Base-by-base conservation (phyloP, 2,329 filamentous ascomycete species). In the Karstenula rhodostoma region DNA sequence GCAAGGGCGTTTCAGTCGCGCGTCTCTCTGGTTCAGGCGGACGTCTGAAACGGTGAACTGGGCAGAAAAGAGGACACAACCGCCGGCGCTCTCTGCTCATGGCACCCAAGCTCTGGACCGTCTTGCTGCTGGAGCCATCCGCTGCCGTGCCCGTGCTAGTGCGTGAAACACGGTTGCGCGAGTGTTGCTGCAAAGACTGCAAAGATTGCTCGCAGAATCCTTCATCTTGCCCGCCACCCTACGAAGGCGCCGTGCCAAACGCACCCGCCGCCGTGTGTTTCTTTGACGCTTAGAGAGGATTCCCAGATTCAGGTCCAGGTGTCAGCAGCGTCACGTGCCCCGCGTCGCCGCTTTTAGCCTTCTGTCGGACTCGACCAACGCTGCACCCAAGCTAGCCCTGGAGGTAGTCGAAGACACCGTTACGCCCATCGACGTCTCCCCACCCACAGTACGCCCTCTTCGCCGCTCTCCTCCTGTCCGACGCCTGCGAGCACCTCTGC, bases 21-120 rank as follows among this genome's bases (percentile, higher is more conserved):
- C 44, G 51, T 55, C 61, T 65, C 68, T 63, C 50, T 66, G 62
- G 61, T 51, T 57, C 60, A 65, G 49, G 60, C 59, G 54, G 62
- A 43, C 40, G 46, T 43, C 67, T 76, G 73, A 76, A 76, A 76
- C 73, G 64, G 65, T 68, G 57, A 60, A 35, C n/a, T 57, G 59
- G 53, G 53, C 32, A 57, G n/a, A n/a, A n/a, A 42, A 52, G 46
- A 64, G 56, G 52, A 19, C 59, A 54, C 63, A 67, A 60, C 57
- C 63, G 67, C 66, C 58, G 59, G 42, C 40, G 43, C 29, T 32
- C 17, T 32, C 27, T 48, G 47, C n/a, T n/a, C n/a, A n/a, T n/a
- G n/a, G n/a, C 52, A 56, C 35, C 43, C 58, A 63, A 63, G 60
- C 60, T 60, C 65, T 63, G 44, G 55, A 19, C 57, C 55, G 46